These are phyloP conservation scores for Tephrocybe sp. DNA, from an alignment of 768 basidiomycete species.

Conservation along the genomic window DNA sequence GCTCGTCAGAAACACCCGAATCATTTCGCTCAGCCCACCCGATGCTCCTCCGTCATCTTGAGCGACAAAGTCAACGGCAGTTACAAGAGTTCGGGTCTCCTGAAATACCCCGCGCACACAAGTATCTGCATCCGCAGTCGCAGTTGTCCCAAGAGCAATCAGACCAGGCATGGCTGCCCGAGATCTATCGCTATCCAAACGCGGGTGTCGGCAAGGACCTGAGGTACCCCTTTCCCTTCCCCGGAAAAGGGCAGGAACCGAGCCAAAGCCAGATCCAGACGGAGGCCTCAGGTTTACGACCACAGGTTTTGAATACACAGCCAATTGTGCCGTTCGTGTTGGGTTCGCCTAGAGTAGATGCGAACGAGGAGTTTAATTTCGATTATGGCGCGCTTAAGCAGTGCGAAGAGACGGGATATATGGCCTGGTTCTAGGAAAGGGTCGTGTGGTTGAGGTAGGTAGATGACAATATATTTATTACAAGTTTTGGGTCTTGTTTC, in stretches of 20 bases:
- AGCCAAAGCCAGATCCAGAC: constrained; percentile 12
- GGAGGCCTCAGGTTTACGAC: background rate
- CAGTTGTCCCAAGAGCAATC: constrained; percentile 12
- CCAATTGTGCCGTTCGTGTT: constrained; percentile 39
- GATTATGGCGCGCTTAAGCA: constrained; percentile 59
- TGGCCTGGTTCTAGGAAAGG: constrained; percentile 63
- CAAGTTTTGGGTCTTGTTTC: background rate
- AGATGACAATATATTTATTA: background rate
- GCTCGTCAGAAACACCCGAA: constrained; percentile 21
- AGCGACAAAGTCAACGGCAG: constrained; percentile 22
- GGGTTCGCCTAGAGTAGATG: constrained; percentile 46
- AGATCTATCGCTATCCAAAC: constrained; percentile 44
- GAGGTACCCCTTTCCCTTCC: constrained; percentile 30
- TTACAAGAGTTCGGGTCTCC: constrained; percentile 3
- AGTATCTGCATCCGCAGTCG: constrained; percentile 1
- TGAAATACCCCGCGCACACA: constrained; percentile 5
- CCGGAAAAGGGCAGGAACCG: constrained; percentile 19
- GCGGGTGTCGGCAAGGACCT: constrained; percentile 40
- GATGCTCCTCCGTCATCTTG: constrained; percentile 29
- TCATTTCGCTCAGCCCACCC: constrained; percentile 35
- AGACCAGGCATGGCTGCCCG: constrained; percentile 35
- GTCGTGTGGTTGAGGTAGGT: background rate
- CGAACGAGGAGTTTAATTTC: constrained; percentile 56
- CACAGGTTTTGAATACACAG: background rate
- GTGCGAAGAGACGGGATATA: constrained; percentile 59